phyloP scores from a whole-genome alignment of 2,329 filamentous ascomycete genomes.

The Aspergillus fijiensis region DNA sequence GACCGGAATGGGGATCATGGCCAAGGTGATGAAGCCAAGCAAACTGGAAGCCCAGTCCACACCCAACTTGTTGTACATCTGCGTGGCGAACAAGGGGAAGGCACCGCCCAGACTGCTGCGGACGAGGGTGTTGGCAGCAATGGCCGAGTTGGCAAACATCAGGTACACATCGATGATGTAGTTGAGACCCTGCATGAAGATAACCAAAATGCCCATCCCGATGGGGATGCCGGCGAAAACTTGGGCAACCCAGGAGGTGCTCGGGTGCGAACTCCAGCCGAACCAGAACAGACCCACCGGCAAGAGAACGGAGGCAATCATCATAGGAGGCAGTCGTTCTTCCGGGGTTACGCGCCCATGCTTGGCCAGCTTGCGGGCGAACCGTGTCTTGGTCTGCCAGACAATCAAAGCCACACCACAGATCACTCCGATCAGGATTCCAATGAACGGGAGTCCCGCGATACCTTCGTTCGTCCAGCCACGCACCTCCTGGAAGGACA shows the following conservation, averaged over 20 bases:
- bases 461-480: constrained; percentile 40
- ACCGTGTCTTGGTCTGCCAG: constrained; percentile 43
- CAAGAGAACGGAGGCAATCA: constrained; percentile 43
- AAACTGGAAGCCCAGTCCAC: constrained; percentile 39
- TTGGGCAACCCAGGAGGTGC: constrained; percentile 47
- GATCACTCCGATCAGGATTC: constrained; percentile 36
- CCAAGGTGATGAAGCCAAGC: constrained; percentile 38
- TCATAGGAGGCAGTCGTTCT: constrained; percentile 47
- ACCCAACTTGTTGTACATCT: constrained; percentile 39
- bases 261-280: constrained; percentile 45
- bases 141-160: constrained; percentile 40
- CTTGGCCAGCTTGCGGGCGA: constrained; percentile 34
- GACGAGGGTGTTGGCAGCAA: constrained; percentile 39
- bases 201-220: constrained; percentile 44
- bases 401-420: constrained; percentile 38
- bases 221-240: constrained; percentile 45
- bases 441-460: constrained; percentile 40
- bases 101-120: constrained; percentile 35
- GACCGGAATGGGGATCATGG: constrained; percentile 48
- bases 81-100: constrained; percentile 30
- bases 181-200: constrained; percentile 42
- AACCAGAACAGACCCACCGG: constrained; percentile 51
- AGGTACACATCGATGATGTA: constrained; percentile 45
- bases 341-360: constrained; percentile 43
- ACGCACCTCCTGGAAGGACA: constrained; percentile 40